phyloP scores from a whole-genome alignment of 1,139 yeast genomes.

The Suhomyces kunorum region DNA sequence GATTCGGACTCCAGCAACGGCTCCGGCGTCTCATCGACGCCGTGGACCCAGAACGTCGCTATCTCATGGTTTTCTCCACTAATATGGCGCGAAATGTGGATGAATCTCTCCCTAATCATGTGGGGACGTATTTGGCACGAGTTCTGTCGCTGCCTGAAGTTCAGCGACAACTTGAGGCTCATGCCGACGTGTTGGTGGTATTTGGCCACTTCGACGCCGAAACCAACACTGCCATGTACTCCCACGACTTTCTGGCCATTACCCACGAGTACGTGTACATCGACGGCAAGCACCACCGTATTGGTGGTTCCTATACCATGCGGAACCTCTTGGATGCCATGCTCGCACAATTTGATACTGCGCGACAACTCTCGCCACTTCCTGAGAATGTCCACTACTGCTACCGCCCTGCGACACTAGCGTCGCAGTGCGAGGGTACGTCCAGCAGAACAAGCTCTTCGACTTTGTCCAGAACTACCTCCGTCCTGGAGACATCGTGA shows the following conservation, averaged over 20 bases:
- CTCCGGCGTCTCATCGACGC: conserved; percentile 49
- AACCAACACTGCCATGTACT: conserved; percentile 51
- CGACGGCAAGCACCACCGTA: conserved; percentile 24
- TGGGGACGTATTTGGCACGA: conserved; percentile 65
- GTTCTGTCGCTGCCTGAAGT: conserved; percentile 25
- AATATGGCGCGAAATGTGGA: conserved; percentile 58
- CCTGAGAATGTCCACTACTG: too few relatives aligned
- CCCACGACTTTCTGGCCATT: conserved; percentile 24
- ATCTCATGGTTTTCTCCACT: conserved; percentile 34
- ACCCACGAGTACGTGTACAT: conserved; percentile 39
- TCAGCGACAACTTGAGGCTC: conserved; percentile 30
- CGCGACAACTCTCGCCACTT: too few relatives aligned
- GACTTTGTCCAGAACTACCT: conserved; percentile 40
- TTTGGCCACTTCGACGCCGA: conserved; percentile 57
- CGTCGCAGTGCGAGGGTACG: too few relatives aligned
- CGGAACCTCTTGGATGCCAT: conserved; percentile 17
- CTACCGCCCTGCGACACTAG: too few relatives aligned
- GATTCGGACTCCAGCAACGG: conserved; percentile 47
- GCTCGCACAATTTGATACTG: conserved; percentile 13
- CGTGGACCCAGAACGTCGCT: conserved; percentile 24
- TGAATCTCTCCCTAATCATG: conserved; percentile 57
- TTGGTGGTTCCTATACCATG: conserved; percentile 21
- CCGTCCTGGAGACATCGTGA: conserved; percentile 61
- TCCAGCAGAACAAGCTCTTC: conserved; percentile 25
- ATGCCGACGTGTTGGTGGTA: conserved; percentile 51